Conservation (phyloP, 2,329 filamentous ascomycete genomes). For the Aspergillus phoenicis region DNA sequence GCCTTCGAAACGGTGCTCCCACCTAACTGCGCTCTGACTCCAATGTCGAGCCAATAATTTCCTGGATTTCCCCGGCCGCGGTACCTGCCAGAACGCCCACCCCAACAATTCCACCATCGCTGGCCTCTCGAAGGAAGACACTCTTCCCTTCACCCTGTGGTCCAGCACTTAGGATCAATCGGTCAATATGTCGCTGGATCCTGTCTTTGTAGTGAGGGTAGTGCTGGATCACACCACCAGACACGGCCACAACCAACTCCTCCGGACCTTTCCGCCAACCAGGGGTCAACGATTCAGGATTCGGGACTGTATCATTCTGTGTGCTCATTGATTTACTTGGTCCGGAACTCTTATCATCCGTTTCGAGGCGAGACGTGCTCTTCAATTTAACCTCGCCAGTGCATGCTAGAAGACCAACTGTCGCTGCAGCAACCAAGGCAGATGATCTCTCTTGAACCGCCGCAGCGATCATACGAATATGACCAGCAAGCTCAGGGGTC, state of each 20-base stretch:
- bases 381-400: slow-evolving; percentile 62
- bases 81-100: slow-evolving; percentile 55
- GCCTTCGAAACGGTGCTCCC: background rate
- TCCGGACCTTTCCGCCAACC: slow-evolving; percentile 44
- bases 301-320: background rate
- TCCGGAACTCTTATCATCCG: background rate
- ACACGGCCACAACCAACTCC: slow-evolving; percentile 73
- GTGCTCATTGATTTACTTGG: background rate
- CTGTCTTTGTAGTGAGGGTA: slow-evolving; percentile 71
- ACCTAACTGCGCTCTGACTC: background rate
- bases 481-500: slow-evolving; percentile 61
- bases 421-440: slow-evolving; percentile 69
- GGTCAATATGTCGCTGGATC: slow-evolving; percentile 69
- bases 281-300: slow-evolving; percentile 4
- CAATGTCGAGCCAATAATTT: slow-evolving; percentile 23
- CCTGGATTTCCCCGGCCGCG: slow-evolving; percentile 35
- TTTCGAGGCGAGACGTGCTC: background rate
- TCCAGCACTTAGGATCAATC: slow-evolving; percentile 45
- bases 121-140: slow-evolving; percentile 53
- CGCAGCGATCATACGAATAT: slow-evolving; percentile 65
- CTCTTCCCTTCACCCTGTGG: slow-evolving; percentile 50
- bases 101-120: slow-evolving; percentile 56
- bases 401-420: slow-evolving; percentile 66
- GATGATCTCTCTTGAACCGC: slow-evolving; percentile 70
- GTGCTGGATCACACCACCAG: slow-evolving; percentile 74